Conservation (phyloP, 306 rosid genomes). For the Lupinus albus region DNA sequence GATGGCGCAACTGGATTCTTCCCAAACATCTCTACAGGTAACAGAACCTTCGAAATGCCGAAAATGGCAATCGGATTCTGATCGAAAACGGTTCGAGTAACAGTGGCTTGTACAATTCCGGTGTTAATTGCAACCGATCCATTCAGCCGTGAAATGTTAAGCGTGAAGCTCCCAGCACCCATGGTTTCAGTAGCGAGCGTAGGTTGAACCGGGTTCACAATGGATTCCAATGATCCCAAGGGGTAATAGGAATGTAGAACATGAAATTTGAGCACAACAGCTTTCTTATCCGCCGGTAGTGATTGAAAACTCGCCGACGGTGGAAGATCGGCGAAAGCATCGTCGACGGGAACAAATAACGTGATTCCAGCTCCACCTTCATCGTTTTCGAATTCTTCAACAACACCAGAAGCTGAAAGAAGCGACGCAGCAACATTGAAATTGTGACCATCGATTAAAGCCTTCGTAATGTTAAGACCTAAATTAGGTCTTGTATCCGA, state of each 20-base stretch:
- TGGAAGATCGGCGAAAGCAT: slow-evolving; percentile 76
- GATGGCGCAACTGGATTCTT: slow-evolving; percentile 46
- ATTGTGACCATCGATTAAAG: slow-evolving; percentile 74
- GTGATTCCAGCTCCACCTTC: slow-evolving; percentile 98
- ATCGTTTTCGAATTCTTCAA: slow-evolving; percentile 79
- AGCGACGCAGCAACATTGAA: slow-evolving; percentile 93
- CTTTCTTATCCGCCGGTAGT: slow-evolving; percentile 78
- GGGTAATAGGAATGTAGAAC: slow-evolving; percentile 93
- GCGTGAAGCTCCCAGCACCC: slow-evolving; percentile 89
- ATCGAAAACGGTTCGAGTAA: slow-evolving; percentile 88
- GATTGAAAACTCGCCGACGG: slow-evolving; percentile 67
- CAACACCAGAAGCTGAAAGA: slow-evolving; percentile 87
- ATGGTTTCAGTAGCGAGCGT: slow-evolving; percentile 85
- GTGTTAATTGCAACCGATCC: slow-evolving; percentile 82
- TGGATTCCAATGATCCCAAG: slow-evolving; percentile 78
- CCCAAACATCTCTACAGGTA: slow-evolving; percentile 85
- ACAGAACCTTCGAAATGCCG: slow-evolving; percentile 81
- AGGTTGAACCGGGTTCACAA: slow-evolving; percentile 94
- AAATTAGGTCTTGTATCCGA: slow-evolving; percentile 79
- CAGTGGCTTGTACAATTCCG: slow-evolving; percentile 75
- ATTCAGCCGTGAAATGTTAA: slow-evolving; percentile 75
- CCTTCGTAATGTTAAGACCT: slow-evolving; percentile 75
- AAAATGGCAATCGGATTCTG: slow-evolving; percentile 93
- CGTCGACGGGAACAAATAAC: slow-evolving; percentile 77
- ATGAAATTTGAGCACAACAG: slow-evolving; percentile 75